Percentiles rank a stretch among this genome's conserved stretches.
Evolutionary conservation across 441 rosid genomes (phyloP).

Genomic region (Aquilaria agallochum): DNA sequence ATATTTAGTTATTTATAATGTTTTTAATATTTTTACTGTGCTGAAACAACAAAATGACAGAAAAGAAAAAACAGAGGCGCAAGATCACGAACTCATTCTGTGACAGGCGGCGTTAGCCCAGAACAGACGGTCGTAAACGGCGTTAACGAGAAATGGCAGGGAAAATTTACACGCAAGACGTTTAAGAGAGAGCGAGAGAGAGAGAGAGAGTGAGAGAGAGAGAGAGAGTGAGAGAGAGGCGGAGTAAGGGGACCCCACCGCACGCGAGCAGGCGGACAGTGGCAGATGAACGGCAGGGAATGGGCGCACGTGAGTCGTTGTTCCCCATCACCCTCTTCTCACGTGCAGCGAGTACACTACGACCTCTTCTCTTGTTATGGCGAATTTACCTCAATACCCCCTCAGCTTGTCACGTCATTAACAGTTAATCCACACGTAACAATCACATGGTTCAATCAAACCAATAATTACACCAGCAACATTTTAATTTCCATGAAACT

Average conservation of each 20-base stretch:
- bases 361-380: no score
- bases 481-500: no score
- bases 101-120: conserved; percentile 11
- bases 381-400: neutral
- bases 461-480: no score
- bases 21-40: no score
- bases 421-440: neutral
- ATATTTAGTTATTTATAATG: no score
- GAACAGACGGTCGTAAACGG: conserved; percentile 22
- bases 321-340: conserved; percentile 18
- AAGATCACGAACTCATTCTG: no score
- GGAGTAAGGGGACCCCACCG: conserved; percentile 55
- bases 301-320: conserved; percentile 69
- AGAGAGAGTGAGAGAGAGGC: neutral
- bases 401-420: neutral
- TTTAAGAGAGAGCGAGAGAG: neutral
- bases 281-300: conserved; percentile 61
- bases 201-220: neutral
- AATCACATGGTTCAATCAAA: neutral
- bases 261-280: conserved; percentile 48
- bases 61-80: no score
- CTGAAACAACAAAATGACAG: no score
- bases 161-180: neutral
- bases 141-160: conserved; percentile 2
- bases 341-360: conserved; percentile 22